Evolutionary conservation across 129 eudicot genomes (phyloP), one percentile per base, ranked within the genome.

Genomic region (Chrysanthemum makinoi): DNA sequence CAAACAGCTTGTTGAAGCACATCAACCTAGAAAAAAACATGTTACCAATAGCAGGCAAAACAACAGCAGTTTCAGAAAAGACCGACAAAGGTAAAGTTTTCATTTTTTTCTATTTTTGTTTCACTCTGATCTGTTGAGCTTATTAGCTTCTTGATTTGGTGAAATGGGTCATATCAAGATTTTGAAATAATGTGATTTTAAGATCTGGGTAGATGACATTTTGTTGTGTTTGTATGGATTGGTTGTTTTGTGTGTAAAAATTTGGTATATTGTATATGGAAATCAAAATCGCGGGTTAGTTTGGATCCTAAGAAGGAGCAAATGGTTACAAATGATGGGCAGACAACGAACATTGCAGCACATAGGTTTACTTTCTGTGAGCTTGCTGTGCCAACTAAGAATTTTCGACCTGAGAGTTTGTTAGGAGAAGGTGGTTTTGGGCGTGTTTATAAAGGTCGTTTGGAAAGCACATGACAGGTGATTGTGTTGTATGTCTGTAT

Each of bases 401-500:
- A 91, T 66, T 91, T 91, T 68, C 82, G 90, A 55, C 87, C 91
- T 10, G 95, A 91, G 74, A 70, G 83, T 63, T 77, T 91, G 76
- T 62, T 91, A 30, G 97, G 97, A 68, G 97, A 91, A 86, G 97
- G 97, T 66, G 97, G 97, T 52, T 91, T 91, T 72, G 97, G 97
- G 53, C 88, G 89, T 20, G 97, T 91, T 60, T 88, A 91, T 71
- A 91, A 88, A 79, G 97, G 95, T 47, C 87, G 82, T 9, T 71
- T 91, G 69, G 97, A 88, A 69, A 89, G 89, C 84, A 81, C 91
- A 2, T 95, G 97, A 26, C 97, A 91, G 88, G 97, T 91, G 68
- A 44, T 60, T 30, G 22, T 28, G 49, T 75, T 59, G 5, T 33
- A 69, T 70, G 39, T 35, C 14, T 4, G 47, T 26, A 48, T 56